Evolutionary conservation across 139 green algal species (phyloP).

Genomic region (Tetratostichococcus sp.): DNA sequence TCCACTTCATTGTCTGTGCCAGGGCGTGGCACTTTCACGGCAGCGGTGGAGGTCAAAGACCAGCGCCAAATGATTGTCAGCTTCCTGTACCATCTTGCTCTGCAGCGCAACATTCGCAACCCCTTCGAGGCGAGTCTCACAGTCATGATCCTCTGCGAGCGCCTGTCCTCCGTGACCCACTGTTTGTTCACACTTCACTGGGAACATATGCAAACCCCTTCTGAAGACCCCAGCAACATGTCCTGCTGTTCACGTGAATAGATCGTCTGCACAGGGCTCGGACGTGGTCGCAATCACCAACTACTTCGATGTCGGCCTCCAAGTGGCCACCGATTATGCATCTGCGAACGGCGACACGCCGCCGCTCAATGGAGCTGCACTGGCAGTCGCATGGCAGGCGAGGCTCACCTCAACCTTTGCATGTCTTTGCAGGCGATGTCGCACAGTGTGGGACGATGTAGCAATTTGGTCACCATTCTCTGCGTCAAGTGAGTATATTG

Average conservation of each 20-base stretch:
- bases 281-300: conserved; percentile 81
- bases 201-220: too few species aligned
- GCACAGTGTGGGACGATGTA: too few species aligned
- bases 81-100: conserved; percentile 60
- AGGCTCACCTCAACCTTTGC: too few species aligned
- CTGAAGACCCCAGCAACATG: too few species aligned
- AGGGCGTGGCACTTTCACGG: conserved; percentile 49
- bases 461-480: too few species aligned
- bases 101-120: conserved; percentile 63
- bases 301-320: conserved; percentile 75
- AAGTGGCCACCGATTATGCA: conserved; percentile 21
- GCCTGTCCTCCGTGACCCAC: too few species aligned
- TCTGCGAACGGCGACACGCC: not conserved
- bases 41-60: conserved; percentile 48
- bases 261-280: not conserved
- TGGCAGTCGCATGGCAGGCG: not conserved
- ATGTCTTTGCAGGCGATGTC: too few species aligned
- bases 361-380: not conserved
- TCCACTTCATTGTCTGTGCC: not conserved
- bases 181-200: too few species aligned
- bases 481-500: not conserved
- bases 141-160: too few species aligned
- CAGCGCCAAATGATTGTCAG: conserved; percentile 26
- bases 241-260: too few species aligned
- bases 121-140: conserved; percentile 49